A percentile compares a stretch with the other conserved stretches of the same genome.
phyloP scores from a whole-genome alignment of 208 protist genomes.

The Acanthamoeba divionensis region DNA sequence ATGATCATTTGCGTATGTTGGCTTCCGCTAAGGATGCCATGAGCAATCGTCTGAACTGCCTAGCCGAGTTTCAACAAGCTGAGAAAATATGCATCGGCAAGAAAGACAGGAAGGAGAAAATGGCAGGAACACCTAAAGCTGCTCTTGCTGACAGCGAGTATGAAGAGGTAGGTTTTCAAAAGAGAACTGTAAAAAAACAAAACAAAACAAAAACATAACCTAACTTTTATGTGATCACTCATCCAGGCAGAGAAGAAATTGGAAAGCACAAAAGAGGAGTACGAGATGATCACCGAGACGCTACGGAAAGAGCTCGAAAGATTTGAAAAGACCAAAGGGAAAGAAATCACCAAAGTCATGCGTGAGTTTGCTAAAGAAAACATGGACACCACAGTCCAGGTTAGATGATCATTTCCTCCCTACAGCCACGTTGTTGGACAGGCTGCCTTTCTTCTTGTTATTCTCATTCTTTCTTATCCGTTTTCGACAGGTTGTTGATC shows the following conservation, averaged over 20 bases:
- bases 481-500: not conserved
- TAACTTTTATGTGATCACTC: no score
- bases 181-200: not conserved
- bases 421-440: not conserved
- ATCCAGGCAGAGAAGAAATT: not conserved
- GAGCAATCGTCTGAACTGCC: not conserved
- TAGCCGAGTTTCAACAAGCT: conserved; percentile 41
- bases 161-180: conserved; percentile 4
- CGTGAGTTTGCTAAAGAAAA: conserved; percentile 16
- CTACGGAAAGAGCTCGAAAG: conserved; percentile 27
- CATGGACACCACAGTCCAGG: conserved; percentile 50
- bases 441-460: not conserved
- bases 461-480: not conserved
- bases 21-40: not conserved
- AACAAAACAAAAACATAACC: not conserved
- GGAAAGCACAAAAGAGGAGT: conserved; percentile 40
- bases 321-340: conserved; percentile 45
- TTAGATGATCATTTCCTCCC: not conserved
- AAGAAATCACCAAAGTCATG: not conserved
- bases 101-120: conserved; percentile 18
- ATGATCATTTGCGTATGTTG: not conserved
- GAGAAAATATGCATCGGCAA: conserved; percentile 4
- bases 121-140: conserved; percentile 3
- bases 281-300: conserved; percentile 43
- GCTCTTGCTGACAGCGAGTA: not conserved